phyloP scores from a whole-genome alignment of 2,329 filamentous ascomycete genomes.

The Penicillium crustosum region DNA sequence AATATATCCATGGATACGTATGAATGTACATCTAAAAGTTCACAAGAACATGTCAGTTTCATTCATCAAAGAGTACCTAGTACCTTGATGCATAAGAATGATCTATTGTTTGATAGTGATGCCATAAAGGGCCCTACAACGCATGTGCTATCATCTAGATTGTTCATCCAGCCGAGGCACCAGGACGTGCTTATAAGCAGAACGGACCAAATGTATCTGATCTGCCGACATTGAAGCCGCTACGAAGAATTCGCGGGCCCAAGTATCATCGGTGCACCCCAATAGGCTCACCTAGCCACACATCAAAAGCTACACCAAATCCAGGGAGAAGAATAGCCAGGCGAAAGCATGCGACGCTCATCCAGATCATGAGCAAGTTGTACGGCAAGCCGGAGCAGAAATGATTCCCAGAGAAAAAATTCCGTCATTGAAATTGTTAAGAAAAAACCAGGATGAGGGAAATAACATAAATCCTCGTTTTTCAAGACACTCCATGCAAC shows the following conservation, averaged over 20 bases:
- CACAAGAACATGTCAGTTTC: neutral
- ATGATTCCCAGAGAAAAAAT: constrained; percentile 27
- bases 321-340: neutral
- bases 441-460: constrained; percentile 29
- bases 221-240: neutral
- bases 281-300: neutral
- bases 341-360: neutral
- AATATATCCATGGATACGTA: no score
- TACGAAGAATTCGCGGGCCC: neutral
- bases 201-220: neutral
- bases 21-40: neutral
- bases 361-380: neutral
- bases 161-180: neutral
- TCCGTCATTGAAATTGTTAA: constrained; percentile 36
- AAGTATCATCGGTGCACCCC: neutral
- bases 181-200: neutral
- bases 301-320: constrained; percentile 3
- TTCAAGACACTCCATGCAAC: constrained; percentile 35
- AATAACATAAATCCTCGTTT: constrained; percentile 33
- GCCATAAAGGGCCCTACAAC: neutral
- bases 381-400: neutral
- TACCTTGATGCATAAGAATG: neutral
- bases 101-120: no score
- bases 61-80: neutral
- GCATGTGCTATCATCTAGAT: neutral